Evolutionary conservation across 306 rosid genomes (phyloP).

Genomic region (Ziziphus jujuba): DNA sequence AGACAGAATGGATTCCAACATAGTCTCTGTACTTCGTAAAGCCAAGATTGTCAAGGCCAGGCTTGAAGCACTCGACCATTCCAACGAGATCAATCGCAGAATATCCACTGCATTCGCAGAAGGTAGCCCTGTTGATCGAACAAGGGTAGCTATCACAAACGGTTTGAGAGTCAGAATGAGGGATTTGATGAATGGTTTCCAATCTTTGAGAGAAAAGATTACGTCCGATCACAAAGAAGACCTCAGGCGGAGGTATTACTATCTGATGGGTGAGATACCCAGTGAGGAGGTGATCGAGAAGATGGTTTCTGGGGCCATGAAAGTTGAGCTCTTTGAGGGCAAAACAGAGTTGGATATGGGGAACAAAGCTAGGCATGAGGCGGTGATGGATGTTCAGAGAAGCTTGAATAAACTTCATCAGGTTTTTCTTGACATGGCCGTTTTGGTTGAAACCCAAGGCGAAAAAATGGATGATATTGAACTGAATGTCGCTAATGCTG

Average conservation of each 20-base stretch:
- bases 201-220: slow-evolving; percentile 61
- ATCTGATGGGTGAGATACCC: slow-evolving; percentile 59
- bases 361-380: slow-evolving; percentile 66
- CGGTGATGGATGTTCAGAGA: slow-evolving; percentile 73
- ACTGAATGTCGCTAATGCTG: slow-evolving; percentile 69
- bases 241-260: slow-evolving; percentile 66
- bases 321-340: slow-evolving; percentile 62
- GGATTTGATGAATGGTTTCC: slow-evolving; percentile 77
- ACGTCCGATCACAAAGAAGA: slow-evolving; percentile 77
- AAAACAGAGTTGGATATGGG: slow-evolving; percentile 60
- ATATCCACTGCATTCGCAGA: slow-evolving; percentile 47
- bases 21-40: slow-evolving; percentile 73
- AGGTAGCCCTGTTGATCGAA: slow-evolving; percentile 64
- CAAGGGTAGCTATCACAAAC: slow-evolving; percentile 64
- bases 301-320: slow-evolving; percentile 58
- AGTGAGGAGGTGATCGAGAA: slow-evolving; percentile 68
- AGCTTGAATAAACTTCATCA: slow-evolving; percentile 93
- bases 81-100: slow-evolving; percentile 56
- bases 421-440: slow-evolving; percentile 93
- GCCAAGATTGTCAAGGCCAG: slow-evolving; percentile 55
- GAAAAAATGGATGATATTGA: slow-evolving; percentile 78
- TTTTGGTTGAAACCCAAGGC: slow-evolving; percentile 83
- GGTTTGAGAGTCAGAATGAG: slow-evolving; percentile 79
- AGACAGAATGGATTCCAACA: slow-evolving; percentile 78
- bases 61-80: slow-evolving; percentile 64